phyloP scores from a whole-genome alignment of 345 rosid species.

The Aurinia saxatilis region DNA sequence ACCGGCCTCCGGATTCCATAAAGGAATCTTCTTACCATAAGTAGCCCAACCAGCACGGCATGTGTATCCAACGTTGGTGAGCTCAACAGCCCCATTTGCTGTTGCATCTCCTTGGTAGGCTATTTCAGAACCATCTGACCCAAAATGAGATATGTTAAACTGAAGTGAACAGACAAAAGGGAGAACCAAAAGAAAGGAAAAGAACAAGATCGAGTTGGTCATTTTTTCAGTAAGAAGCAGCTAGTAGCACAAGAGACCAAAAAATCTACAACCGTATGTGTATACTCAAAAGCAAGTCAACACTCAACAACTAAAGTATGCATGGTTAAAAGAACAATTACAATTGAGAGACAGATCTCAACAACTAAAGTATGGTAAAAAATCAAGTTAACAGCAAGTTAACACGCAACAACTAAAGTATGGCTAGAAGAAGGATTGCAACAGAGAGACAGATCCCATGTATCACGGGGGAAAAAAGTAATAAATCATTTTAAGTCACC shows the following conservation, averaged over 20 bases:
- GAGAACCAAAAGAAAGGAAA: background rate
- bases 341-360: too few species aligned
- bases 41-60: constrained; percentile 26
- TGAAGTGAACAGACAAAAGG: constrained; percentile 15
- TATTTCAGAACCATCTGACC: too few species aligned
- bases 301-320: too few species aligned
- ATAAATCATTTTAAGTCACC: background rate
- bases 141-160: constrained; percentile 3
- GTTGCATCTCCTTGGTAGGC: constrained; percentile 25
- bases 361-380: too few species aligned
- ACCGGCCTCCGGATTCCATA: background rate
- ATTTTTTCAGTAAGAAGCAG: background rate
- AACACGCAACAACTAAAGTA: constrained; percentile 8
- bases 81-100: constrained; percentile 23
- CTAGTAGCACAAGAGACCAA: constrained; percentile 6
- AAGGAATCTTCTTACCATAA: constrained; percentile 11
- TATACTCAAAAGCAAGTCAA: constrained; percentile 10
- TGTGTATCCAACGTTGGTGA: constrained; percentile 4
- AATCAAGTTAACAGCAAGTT: too few species aligned
- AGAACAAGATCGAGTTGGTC: constrained; percentile 7
- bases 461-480: background rate
- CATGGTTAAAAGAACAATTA: too few species aligned
- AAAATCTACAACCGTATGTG: background rate
- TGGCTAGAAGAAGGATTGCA: background rate
- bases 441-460: background rate